These are phyloP conservation scores for Ceratorhiza oryzae-sativae DNA, from an alignment of 1,284 basidiomycete genomes.

Conservation along the genomic window DNA sequence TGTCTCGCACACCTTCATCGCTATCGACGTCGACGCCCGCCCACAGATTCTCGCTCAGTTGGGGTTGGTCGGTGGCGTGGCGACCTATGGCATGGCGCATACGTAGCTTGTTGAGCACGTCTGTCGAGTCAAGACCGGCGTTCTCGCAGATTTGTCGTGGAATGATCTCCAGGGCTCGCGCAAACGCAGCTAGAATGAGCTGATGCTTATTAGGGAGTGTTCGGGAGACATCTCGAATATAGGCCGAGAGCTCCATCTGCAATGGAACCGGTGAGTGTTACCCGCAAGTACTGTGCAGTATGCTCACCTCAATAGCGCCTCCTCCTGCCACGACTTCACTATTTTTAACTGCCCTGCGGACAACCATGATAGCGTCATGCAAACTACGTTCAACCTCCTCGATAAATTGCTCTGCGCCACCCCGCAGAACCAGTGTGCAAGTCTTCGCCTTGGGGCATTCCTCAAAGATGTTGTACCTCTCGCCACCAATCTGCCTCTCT, in stretches of 20 bases:
- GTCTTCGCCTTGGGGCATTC: conserved; percentile 96
- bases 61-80: conserved; percentile 19
- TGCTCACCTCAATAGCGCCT: conserved; percentile 89
- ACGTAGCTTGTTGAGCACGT: conserved; percentile 95
- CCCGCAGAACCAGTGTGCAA: conserved; percentile 93
- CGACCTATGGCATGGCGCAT: conserved; percentile 91
- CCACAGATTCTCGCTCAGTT: conserved; percentile 68
- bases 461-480: conserved; percentile 97
- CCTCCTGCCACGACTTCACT: conserved; percentile 97
- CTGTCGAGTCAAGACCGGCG: conserved; percentile 96
- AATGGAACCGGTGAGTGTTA: conserved; percentile 40
- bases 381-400: conserved; percentile 97
- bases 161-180: conserved; percentile 96
- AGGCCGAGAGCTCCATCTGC: conserved; percentile 95
- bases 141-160: conserved; percentile 99
- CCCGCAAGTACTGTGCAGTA: conserved; percentile 24
- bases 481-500: conserved; percentile 95
- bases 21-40: conserved; percentile 96
- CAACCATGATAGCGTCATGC: conserved; percentile 99
- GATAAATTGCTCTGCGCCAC: conserved; percentile 99
- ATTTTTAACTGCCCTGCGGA: conserved; percentile 95
- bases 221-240: conserved; percentile 88
- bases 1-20: conserved; percentile 86
- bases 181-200: conserved; percentile 93
- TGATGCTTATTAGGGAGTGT: conserved; percentile 97